Evolutionary conservation across 805 yeast genomes (phyloP), one percentile per base, ranked within the genome.

Genomic region (Candida odintsovae): DNA sequence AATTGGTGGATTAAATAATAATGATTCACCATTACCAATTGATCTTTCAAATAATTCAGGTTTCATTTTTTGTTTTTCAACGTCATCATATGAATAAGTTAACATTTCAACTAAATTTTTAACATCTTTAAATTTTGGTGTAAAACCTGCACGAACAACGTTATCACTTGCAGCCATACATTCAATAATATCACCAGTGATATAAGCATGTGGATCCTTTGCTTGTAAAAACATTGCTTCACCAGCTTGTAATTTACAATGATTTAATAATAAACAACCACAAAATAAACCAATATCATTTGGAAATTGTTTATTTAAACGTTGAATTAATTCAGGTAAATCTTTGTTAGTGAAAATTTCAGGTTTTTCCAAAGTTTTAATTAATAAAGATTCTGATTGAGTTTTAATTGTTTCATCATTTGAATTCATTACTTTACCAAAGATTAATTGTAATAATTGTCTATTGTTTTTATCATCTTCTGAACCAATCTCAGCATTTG

Each of bases 151-250:
- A 67, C 99, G 81, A 42, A 94, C 97, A 48, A 94, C 99, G 61
- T 94, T 94, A 67, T 94, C 99, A 37, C 95, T 84, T 9, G 99
- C 97, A 38, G 99, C 99, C 99, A 94, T 94, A 73, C 99, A 94
- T 73, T 94, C 99, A 62, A 94, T 90, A 56, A 94, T 94, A 67
- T 94, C 98, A 55, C 99, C 99, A 46, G 84, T 77, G 51, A 94
- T 92, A 69, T 94, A 94, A 29, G 99, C 99, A 68, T 94, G 99
- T 22, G 98, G 98, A 67, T 90, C 97, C 69, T 89, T 88, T 39
- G 99, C 98, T 63, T 88, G 89, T 65, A 94, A 75, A 63, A 90
- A 94, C 83, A 94, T 90, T 47, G 97, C 98, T 71, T 94, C 96
- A 51, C 99, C 99, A 12, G 88, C 77, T 35, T 78, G 69, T 59